Percentiles rank a stretch among this genome's conserved stretches.
Evolutionary conservation across 108 stramenopile species (phyloP).

Genomic region (Mediolabrus comicus): DNA sequence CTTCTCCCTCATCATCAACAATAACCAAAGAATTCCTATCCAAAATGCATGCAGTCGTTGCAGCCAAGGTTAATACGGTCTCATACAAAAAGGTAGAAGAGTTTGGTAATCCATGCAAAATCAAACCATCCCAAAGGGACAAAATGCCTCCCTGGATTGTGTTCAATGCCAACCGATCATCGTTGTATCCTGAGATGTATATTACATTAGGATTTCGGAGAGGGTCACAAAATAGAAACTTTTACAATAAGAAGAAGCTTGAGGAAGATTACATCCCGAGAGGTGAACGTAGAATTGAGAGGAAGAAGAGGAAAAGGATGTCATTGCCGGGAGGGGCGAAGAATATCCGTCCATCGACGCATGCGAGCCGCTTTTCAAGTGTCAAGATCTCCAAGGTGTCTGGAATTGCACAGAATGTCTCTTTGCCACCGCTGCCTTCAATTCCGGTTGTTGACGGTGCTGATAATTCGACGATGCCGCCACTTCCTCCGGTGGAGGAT

Average conservation of each 20-base stretch:
- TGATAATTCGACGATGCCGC: background rate
- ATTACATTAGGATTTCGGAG: constrained; percentile 31
- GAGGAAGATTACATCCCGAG: constrained; percentile 16
- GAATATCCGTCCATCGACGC: background rate
- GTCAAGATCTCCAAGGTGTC: background rate
- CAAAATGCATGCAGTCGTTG: constrained; percentile 11
- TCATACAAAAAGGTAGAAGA: background rate
- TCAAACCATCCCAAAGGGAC: constrained; percentile 34
- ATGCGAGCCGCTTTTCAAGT: constrained; percentile 4
- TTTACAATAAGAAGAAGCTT: constrained; percentile 13
- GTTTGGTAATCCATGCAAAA: constrained; percentile 16
- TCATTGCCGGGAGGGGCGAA: background rate
- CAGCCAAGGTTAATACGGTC: background rate
- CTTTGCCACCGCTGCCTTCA: background rate
- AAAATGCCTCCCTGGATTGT: constrained; percentile 45
- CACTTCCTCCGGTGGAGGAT: background rate
- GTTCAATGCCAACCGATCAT: constrained; percentile 31
- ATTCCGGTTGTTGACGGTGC: background rate
- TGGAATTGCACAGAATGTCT: background rate
- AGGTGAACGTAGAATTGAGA: constrained; percentile 4
- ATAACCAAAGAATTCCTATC: background rate
- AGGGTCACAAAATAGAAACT: constrained; percentile 42
- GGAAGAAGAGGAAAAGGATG: background rate
- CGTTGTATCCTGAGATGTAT: constrained; percentile 46
- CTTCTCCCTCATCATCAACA: too few species aligned